Evolutionary conservation across 164 flowering plant species (phyloP).

Genomic region (Kalanchoe fedtschenkoi): DNA sequence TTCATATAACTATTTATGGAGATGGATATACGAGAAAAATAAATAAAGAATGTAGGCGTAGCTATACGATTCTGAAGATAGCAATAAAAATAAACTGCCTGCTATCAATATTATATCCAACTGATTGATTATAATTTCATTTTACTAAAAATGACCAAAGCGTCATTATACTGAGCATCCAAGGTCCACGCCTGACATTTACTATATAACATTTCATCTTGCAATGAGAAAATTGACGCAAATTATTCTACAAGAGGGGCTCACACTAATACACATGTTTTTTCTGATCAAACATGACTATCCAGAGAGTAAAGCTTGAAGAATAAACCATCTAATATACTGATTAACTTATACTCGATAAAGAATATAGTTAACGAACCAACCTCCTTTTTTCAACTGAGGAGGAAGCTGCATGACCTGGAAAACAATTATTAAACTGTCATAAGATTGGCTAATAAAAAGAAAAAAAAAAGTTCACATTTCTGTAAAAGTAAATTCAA

Average conservation of each 20-base stretch:
- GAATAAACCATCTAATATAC: background rate
- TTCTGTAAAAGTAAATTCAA: too few species aligned
- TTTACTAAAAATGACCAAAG: too few species aligned
- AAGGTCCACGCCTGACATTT: background rate
- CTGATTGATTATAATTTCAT: too few species aligned
- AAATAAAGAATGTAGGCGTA: too few species aligned
- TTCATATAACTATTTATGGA: too few species aligned
- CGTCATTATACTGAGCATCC: background rate
- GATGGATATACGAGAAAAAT: too few species aligned
- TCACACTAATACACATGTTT: background rate
- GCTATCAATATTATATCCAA: too few species aligned
- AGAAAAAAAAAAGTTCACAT: too few species aligned
- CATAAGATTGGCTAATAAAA: too few species aligned
- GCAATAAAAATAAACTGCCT: too few species aligned
- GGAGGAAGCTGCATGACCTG: conserved; percentile 2
- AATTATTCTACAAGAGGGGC: background rate
- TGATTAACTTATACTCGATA: background rate
- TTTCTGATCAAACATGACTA: background rate
- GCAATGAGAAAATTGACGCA: background rate
- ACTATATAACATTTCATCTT: background rate
- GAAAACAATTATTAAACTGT: background rate
- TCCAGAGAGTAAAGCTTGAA: background rate
- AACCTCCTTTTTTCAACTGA: conserved; percentile 3
- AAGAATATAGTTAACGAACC: background rate
- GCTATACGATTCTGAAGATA: too few species aligned